phyloP scores from a whole-genome alignment of 2,329 filamentous ascomycete genomes.

The Pseudopyrenochaeta lycopersici region DNA sequence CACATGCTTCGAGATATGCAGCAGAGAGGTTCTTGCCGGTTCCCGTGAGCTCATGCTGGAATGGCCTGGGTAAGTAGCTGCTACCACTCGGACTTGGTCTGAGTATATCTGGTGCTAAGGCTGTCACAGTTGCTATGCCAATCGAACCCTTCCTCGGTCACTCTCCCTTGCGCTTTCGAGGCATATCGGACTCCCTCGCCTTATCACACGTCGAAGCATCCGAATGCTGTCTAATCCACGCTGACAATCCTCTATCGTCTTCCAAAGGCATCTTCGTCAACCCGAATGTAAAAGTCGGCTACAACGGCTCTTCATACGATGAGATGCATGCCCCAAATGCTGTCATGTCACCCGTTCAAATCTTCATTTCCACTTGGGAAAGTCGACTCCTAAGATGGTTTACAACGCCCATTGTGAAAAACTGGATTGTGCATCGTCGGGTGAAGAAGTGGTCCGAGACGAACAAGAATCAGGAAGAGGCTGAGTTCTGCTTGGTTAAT shows the following conservation, averaged over 20 bases:
- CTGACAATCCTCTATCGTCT: conserved; percentile 69
- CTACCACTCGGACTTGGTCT: neutral
- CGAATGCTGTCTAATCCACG: conserved; percentile 81
- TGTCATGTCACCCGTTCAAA: conserved; percentile 14
- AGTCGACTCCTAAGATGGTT: conserved; percentile 17
- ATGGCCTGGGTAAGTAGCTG: conserved; percentile 60
- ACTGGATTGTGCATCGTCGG: conserved; percentile 14
- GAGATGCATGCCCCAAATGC: conserved; percentile 14
- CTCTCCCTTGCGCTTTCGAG: conserved; percentile 67
- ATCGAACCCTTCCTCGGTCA: conserved; percentile 31
- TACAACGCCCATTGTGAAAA: conserved; percentile 18
- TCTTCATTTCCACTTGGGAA: conserved; percentile 20
- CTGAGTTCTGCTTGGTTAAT: conserved; percentile 46
- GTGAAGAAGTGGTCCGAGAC: conserved; percentile 13
- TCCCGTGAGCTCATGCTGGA: conserved; percentile 73
- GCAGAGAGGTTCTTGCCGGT: conserved; percentile 60
- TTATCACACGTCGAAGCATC: conserved; percentile 73
- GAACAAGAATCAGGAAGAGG: conserved; percentile 29
- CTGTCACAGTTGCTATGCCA: conserved; percentile 42
- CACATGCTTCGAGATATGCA: conserved; percentile 61
- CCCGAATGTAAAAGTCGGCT: conserved; percentile 73
- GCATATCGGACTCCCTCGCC: conserved; percentile 68
- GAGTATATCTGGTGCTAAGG: neutral
- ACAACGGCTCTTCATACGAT: conserved; percentile 55
- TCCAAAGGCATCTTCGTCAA: conserved; percentile 71